Evolutionary conservation across 75 land plant species (phyloP).

Genomic region (Gnetum montanum): DNA sequence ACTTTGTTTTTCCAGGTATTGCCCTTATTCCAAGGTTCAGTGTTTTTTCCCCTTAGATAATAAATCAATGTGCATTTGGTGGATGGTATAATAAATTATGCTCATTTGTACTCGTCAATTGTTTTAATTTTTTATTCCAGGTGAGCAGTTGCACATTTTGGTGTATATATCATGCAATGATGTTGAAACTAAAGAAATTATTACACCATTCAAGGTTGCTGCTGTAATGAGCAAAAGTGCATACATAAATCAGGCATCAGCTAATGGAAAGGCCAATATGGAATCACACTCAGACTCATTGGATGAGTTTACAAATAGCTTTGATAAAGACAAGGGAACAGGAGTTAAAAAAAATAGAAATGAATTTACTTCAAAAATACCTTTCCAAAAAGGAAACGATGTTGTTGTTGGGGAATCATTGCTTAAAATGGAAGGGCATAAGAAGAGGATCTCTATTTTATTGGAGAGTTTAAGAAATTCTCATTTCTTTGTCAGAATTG

Average conservation of each 20-base stretch:
- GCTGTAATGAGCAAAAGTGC: slow-evolving; percentile 68
- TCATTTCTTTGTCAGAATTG: slow-evolving; percentile 80
- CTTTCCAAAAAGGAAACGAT: slow-evolving; percentile 13
- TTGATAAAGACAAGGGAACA: neutral
- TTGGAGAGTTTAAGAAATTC: slow-evolving; percentile 68
- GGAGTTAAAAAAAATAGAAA: slow-evolving; percentile 11
- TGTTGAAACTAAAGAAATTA: slow-evolving; percentile 48
- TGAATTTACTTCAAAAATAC: slow-evolving; percentile 15
- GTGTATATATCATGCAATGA: slow-evolving; percentile 68
- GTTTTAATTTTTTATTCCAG: slow-evolving; percentile 22
- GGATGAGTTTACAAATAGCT: neutral
- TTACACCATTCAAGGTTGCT: slow-evolving; percentile 91
- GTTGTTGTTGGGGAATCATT: slow-evolving; percentile 38
- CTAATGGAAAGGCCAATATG: slow-evolving; percentile 9
- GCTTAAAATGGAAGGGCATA: slow-evolving; percentile 60
- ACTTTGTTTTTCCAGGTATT: slow-evolving; percentile 88
- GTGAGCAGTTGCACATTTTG: slow-evolving; percentile 77
- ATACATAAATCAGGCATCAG: slow-evolving; percentile 7
- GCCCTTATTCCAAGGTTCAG: neutral
- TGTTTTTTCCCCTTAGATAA: slow-evolving; percentile 2
- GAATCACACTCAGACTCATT: slow-evolving; percentile 3
- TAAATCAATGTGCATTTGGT: neutral
- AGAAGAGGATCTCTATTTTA: slow-evolving; percentile 46
- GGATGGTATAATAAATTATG: neutral
- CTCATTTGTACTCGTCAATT: neutral